phyloP scores from a whole-genome alignment of 2,329 filamentous ascomycete genomes.

The Ceratocystis albifundus region DNA sequence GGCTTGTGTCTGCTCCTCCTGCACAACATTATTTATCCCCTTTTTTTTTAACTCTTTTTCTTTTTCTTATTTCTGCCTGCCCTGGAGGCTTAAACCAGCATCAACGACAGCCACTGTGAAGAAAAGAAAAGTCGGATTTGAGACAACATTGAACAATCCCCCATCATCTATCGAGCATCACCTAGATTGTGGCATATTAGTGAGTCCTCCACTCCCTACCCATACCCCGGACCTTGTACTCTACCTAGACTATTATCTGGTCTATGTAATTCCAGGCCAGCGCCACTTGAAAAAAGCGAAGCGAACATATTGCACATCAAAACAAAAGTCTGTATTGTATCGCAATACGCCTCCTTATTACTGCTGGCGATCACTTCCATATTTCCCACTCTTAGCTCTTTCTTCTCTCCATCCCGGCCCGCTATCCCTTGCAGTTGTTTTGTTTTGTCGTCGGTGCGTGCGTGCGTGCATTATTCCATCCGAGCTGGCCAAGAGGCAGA shows the following conservation, averaged over 20 bases:
- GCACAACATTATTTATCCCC: neutral
- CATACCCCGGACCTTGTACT: neutral
- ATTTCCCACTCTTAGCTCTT: neutral
- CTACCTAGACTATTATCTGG: neutral
- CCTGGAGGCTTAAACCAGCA: neutral
- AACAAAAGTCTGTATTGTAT: conserved; percentile 7
- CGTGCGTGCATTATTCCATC: conserved; percentile 6
- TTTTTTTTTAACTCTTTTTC: neutral
- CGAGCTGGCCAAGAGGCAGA: neutral
- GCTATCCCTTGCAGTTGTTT: conserved; percentile 6
- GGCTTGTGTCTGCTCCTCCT: neutral
- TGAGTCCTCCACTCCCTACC: too few relatives aligned
- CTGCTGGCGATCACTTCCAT: neutral
- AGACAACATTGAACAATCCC: neutral
- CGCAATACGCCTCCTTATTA: neutral
- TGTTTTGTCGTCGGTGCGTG: neutral
- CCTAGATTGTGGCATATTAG: conserved; percentile 7
- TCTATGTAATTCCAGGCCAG: conserved; percentile 5
- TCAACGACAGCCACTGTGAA: neutral
- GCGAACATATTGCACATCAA: conserved; percentile 4
- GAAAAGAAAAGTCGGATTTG: neutral
- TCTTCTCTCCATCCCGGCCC: neutral
- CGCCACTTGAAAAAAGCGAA: conserved; percentile 4
- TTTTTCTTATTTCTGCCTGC: neutral
- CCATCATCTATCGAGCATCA: neutral